These are phyloP conservation scores for Coffea humblotiana DNA, from an alignment of 305 asterid genomes.

Conservation along the genomic window DNA sequence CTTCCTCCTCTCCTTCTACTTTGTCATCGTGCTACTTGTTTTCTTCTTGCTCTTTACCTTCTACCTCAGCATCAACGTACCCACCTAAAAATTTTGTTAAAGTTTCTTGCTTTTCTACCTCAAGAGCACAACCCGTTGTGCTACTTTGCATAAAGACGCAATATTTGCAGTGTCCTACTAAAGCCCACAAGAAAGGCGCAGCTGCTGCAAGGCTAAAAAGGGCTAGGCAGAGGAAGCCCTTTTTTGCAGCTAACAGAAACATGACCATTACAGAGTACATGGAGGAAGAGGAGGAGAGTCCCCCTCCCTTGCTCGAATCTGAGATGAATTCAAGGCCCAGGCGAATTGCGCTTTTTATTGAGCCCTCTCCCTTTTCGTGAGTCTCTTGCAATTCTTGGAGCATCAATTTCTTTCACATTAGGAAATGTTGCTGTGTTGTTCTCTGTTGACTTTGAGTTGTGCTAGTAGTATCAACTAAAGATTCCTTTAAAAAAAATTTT, in stretches of 20 bases:
- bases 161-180: slow-evolving; percentile 33
- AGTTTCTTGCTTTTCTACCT: slow-evolving; percentile 31
- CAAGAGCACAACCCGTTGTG: slow-evolving; percentile 39
- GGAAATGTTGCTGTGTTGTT: not conserved
- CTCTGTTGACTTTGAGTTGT: not conserved
- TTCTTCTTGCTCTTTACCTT: slow-evolving; percentile 21
- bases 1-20: slow-evolving; percentile 27
- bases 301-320: slow-evolving; percentile 61
- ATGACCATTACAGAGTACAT: slow-evolving; percentile 53
- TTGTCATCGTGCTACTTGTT: slow-evolving; percentile 20
- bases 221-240: slow-evolving; percentile 33
- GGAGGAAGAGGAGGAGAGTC: slow-evolving; percentile 55
- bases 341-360: slow-evolving; percentile 96
- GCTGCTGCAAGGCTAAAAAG: slow-evolving; percentile 25
- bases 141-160: slow-evolving; percentile 32
- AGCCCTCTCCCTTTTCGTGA: slow-evolving; percentile 99
- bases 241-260: slow-evolving; percentile 35
- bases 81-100: slow-evolving; percentile 1
- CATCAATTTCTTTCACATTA: not conserved
- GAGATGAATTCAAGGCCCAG: slow-evolving; percentile 65
- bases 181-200: not conserved
- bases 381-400: slow-evolving; percentile 26
- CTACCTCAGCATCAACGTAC: not conserved
- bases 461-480: not conserved
- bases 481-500: too few relatives aligned